phyloP scores from a whole-genome alignment of 805 yeast genomes.

The Candida awuae region DNA sequence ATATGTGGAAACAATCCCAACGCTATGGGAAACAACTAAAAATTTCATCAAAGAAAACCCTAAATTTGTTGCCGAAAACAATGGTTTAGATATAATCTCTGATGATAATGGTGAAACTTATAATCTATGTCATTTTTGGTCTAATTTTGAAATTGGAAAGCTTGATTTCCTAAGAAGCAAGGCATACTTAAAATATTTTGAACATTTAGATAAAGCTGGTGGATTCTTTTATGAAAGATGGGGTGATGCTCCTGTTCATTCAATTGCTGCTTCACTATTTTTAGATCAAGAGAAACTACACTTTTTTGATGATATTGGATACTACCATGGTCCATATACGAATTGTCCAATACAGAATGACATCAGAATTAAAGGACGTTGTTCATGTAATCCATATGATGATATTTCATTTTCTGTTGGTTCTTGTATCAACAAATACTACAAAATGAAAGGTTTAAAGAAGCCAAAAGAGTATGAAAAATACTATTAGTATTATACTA shows the following conservation, averaged over 20 bases:
- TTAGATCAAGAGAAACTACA: conserved; percentile 61
- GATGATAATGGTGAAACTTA: conserved; percentile 60
- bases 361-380: conserved; percentile 49
- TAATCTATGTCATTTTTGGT: conserved; percentile 84
- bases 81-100: conserved; percentile 59
- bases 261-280: conserved; percentile 76
- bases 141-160: conserved; percentile 76
- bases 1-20: conserved; percentile 58
- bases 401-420: conserved; percentile 70
- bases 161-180: conserved; percentile 64
- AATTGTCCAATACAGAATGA: conserved; percentile 65
- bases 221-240: conserved; percentile 87
- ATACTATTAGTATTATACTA: no score
- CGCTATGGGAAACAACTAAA: conserved; percentile 68
- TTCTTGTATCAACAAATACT: conserved; percentile 60
- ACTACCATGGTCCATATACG: conserved; percentile 71
- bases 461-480: conserved; percentile 64
- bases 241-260: conserved; percentile 92
- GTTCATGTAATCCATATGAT: conserved; percentile 64
- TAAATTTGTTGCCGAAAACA: conserved; percentile 49
- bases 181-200: conserved; percentile 62
- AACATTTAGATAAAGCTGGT: conserved; percentile 66
- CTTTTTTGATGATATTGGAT: conserved; percentile 77
- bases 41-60: conserved; percentile 53
- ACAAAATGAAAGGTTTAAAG: conserved; percentile 41